Evolutionary conservation across 768 basidiomycete species (phyloP).

Genomic region (Hygrophorus pudorinus): DNA sequence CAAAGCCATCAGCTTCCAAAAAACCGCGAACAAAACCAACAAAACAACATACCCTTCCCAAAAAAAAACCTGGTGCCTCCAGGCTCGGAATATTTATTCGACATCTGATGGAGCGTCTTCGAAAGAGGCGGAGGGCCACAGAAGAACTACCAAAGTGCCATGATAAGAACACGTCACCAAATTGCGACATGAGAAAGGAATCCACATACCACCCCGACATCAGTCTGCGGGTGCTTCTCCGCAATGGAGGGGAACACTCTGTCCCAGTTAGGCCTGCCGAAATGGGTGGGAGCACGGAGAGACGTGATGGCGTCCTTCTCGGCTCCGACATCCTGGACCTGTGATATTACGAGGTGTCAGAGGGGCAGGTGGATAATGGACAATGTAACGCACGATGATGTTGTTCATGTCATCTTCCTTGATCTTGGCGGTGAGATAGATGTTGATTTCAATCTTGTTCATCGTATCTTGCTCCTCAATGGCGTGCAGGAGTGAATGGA

Average conservation of each 20-base stretch:
- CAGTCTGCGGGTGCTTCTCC: slow-evolving; percentile 80
- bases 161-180: neutral
- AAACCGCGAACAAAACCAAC: neutral
- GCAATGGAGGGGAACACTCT: slow-evolving; percentile 61
- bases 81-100: slow-evolving; percentile 77
- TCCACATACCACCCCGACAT: slow-evolving; percentile 70
- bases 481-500: slow-evolving; percentile 87
- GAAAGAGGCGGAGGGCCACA: slow-evolving; percentile 75
- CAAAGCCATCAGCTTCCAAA: neutral
- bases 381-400: slow-evolving; percentile 52
- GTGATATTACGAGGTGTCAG: slow-evolving; percentile 3
- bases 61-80: slow-evolving; percentile 82
- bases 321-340: slow-evolving; percentile 86
- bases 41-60: slow-evolving; percentile 60
- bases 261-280: slow-evolving; percentile 84
- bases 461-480: slow-evolving; percentile 88
- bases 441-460: slow-evolving; percentile 86
- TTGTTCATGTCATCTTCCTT: slow-evolving; percentile 92
- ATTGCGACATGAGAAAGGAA: no score
- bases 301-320: slow-evolving; percentile 88
- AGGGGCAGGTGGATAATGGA: neutral
- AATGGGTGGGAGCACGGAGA: slow-evolving; percentile 86
- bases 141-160: slow-evolving; percentile 47
- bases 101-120: slow-evolving; percentile 62
- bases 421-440: slow-evolving; percentile 85